phyloP scores from a whole-genome alignment of 2,329 filamentous ascomycete species.

The Fusarium subglutinans region DNA sequence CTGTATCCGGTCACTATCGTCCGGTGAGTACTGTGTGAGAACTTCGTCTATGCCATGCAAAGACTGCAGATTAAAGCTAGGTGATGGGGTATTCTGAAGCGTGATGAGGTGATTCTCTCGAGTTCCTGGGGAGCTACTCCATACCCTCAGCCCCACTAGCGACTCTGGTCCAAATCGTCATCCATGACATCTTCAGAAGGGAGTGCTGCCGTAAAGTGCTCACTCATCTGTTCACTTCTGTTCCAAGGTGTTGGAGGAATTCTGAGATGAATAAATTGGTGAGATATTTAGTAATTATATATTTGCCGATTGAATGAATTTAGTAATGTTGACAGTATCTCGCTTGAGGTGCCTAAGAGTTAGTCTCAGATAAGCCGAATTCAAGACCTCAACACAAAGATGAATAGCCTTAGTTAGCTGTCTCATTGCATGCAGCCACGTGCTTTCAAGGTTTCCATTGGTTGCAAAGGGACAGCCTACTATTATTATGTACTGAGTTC shows the following conservation, averaged over 20 bases:
- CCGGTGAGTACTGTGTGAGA: constrained; percentile 17
- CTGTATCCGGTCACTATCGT: constrained; percentile 15
- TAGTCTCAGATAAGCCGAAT: neutral
- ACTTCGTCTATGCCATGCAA: neutral
- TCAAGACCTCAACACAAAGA: neutral
- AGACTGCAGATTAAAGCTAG: neutral
- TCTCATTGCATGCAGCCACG: constrained; percentile 1
- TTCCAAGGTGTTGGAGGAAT: neutral
- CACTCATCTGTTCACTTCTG: neutral
- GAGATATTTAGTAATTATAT: no score
- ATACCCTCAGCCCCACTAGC: constrained; percentile 28
- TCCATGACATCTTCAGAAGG: constrained; percentile 28
- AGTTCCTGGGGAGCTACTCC: constrained; percentile 12
- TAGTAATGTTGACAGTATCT: neutral
- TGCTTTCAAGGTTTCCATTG: neutral
- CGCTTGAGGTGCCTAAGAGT: neutral
- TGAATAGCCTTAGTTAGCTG: neutral
- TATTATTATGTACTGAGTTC: neutral
- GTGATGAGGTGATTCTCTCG: constrained; percentile 9
- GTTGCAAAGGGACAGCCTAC: neutral
- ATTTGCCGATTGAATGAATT: no score
- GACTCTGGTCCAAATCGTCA: constrained; percentile 28
- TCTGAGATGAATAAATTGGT: neutral
- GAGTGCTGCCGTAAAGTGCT: neutral
- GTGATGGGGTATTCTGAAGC: constrained; percentile 1